Evolutionary conservation across 1,284 basidiomycete genomes (phyloP), one percentile per base, ranked within the genome.

Genomic region (Sporisorium scitamineum): DNA sequence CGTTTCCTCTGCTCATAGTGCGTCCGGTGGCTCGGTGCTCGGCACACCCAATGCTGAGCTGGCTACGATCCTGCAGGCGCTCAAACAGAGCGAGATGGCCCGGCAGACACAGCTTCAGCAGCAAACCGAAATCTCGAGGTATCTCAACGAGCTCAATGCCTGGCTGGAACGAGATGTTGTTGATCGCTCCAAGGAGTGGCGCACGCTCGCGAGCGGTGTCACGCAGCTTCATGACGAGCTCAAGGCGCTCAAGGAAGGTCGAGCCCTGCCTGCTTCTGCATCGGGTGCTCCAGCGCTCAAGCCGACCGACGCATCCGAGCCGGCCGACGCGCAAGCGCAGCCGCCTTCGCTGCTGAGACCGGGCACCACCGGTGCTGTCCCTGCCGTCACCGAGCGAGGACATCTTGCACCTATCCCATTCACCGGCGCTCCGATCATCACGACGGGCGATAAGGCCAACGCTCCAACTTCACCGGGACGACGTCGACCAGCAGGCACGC

Each of bases 111-210:
- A 83, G 54, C 44, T 71, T 10, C 61, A 70, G 41, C 81, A 82
- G 51, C 80, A 82, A 39, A 70, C 70, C 29, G 80, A 83, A 50
- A 80, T 83, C 37, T 80, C 79, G 14, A 60, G 80, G 41, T 83
- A 83, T 42, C 67, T 83, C 50, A 80, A 80, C 69, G 80, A 83
- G 63, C 76, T 83, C 57, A 82, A 83, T 31, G 52, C 59, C 1
- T 83, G 81, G 81, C 58, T 83, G 10, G 81, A 83, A 51, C 52
- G 65, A 2, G 81, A 83, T 54, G 74, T 81, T 2, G 67, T 71
- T 10, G 78, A 83, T 60, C 68, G 81, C 3, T 69, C 72, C 6
- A 81, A 81, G 48, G 80, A 82, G 31, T 81, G 78, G 75, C 54
- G 78, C 2, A 75, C 71, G 8, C 70, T 82, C 1, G 71, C 78